Conservation (phyloP, 805 yeast genomes). For the Saturnispora sekii region DNA sequence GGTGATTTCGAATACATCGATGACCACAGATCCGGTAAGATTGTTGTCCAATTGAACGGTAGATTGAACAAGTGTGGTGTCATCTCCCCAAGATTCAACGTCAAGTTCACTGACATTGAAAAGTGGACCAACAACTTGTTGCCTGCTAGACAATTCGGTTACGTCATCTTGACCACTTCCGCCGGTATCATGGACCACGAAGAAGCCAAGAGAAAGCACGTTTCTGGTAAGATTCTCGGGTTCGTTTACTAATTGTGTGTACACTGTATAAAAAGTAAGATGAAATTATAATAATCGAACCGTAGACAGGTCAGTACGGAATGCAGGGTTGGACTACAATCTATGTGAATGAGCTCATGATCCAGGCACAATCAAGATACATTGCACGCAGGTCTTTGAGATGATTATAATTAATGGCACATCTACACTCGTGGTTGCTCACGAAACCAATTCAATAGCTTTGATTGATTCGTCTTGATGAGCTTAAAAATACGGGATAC, state of each 20-base stretch:
- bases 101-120: slow-evolving; percentile 90
- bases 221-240: slow-evolving; percentile 97
- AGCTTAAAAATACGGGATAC: too few relatives aligned
- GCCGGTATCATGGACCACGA: slow-evolving; percentile 99
- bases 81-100: slow-evolving; percentile 97
- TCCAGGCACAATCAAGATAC: too few relatives aligned
- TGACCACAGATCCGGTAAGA: slow-evolving; percentile 99
- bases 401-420: too few relatives aligned
- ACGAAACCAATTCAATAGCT: too few relatives aligned
- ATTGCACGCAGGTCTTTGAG: too few relatives aligned
- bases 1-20: slow-evolving; percentile 98
- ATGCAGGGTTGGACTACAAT: too few relatives aligned
- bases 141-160: slow-evolving; percentile 99
- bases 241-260: slow-evolving; percentile 66
- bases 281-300: too few relatives aligned
- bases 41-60: slow-evolving; percentile 94
- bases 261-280: too few relatives aligned
- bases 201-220: slow-evolving; percentile 99
- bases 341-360: too few relatives aligned
- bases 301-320: too few relatives aligned
- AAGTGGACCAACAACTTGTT: slow-evolving; percentile 98
- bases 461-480: too few relatives aligned
- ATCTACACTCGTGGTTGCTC: too few relatives aligned
- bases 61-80: slow-evolving; percentile 99
- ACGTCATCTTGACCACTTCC: slow-evolving; percentile 94